Evolutionary conservation across 1,139 yeast genomes (phyloP).

Genomic region (Arxiozyma bovina): DNA sequence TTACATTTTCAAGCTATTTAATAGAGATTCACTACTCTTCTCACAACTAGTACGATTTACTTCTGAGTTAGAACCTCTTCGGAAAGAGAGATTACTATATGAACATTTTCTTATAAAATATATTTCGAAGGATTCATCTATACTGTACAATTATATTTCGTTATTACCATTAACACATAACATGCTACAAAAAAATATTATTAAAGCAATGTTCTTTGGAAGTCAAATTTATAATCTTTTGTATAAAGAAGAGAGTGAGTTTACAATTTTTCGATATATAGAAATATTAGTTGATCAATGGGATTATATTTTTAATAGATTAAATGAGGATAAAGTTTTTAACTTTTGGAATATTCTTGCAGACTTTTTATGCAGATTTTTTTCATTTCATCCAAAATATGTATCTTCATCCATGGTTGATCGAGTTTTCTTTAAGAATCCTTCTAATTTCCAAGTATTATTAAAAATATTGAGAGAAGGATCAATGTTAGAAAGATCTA

Average conservation of each 20-base stretch:
- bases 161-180: neutral
- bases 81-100: neutral
- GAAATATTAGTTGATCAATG: slow-evolving; percentile 24
- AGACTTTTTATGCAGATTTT: slow-evolving; percentile 19
- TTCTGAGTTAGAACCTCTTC: neutral
- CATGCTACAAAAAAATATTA: slow-evolving; percentile 14
- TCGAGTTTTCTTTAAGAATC: slow-evolving; percentile 16
- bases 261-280: slow-evolving; percentile 21
- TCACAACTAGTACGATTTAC: slow-evolving; percentile 9
- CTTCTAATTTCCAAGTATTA: slow-evolving; percentile 12
- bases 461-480: slow-evolving; percentile 10
- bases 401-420: slow-evolving; percentile 21
- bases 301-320: slow-evolving; percentile 13
- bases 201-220: slow-evolving; percentile 31
- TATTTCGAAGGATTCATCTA: neutral
- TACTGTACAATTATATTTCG: neutral
- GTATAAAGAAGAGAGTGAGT: slow-evolving; percentile 13
- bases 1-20: slow-evolving; percentile 7
- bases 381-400: slow-evolving; percentile 29
- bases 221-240: slow-evolving; percentile 31
- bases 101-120: neutral
- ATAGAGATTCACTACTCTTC: slow-evolving; percentile 11
- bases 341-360: neutral
- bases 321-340: neutral
- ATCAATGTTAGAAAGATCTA: slow-evolving; percentile 17